Evolutionary conservation across 2,329 filamentous ascomycete genomes (phyloP), one percentile per base, ranked within the genome.

Genomic region (Chaetomium globosum): DNA sequence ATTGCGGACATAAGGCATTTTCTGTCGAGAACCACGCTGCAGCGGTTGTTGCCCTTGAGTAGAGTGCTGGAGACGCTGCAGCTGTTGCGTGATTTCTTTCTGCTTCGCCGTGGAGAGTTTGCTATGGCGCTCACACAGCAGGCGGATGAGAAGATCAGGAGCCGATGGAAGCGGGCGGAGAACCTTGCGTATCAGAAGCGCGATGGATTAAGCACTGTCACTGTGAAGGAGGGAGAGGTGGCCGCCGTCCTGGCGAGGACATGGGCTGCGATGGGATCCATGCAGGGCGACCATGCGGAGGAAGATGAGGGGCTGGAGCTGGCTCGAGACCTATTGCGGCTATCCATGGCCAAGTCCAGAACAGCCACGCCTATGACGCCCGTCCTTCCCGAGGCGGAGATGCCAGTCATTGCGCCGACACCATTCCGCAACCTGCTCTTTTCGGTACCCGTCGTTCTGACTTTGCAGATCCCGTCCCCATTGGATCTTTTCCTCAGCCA

Each of bases 41-140:
- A 94, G 60, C 89, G 90, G 72, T 82, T 98, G 0, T 78, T 99
- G 3, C 95, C 95, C 0, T 80, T 93, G 6, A 82, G 85, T 12
- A 90, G 87, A 71, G 92, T 97, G 4, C 80, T 92, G 6, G 89
- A 95, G 69, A 87, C 91, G 58, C 80, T 98, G 16, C 86, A 87
- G 31, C 81, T 97, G 9, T 82, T 97, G 1, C 85, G 93, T 56
- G 89, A 95, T 64, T 97, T 96, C 77, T 92, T 97, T 70, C 83
- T 99, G 2, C 83, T 99, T 0, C 89, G 90, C 0, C 86, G 92
- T 39, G 94, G 94, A 60, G 95, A 98, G 75, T 99, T 99, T 75
- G 92, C 93, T 23, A 88, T 95, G 77, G 89, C 90, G 0, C 78
- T 99, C 30, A 92, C 96, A 1, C 86, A 89, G 43, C 91, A 97